Base-by-base conservation (phyloP, 1,284 basidiomycete genomes). In the Neolentinus lepideus region DNA sequence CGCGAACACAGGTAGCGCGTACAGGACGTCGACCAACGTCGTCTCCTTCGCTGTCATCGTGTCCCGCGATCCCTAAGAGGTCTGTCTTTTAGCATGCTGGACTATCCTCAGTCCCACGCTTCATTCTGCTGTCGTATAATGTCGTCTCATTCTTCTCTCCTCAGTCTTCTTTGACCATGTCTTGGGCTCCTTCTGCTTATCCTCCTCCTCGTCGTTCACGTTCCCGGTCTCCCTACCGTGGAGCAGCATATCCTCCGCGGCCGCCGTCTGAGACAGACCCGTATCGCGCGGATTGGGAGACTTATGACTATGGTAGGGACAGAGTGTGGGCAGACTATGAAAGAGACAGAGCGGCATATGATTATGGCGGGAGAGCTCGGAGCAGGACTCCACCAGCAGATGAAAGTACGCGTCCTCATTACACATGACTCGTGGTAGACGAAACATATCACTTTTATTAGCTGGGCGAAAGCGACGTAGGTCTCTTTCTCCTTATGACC, bases 61-160 rank as follows among this genome's bases (percentile, higher is more conserved):
- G 76, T 79, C 78, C 63, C 79, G 81, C 78, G 79, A 81, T 79
- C 75, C 67, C 74, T 48, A 80, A 80, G 86, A 90, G 88, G 88
- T 90, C 88, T 88, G 88, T 90, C 79, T 83, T 85, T 84, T 80
- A 81, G 83, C 81, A 90, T 90, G 88, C 84, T 83, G 84, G 83
- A 79, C 84, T 81, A 77, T 73, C 75, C 75, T 75, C 77, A 72
- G 70, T 71, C 65, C 67, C 71, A 69, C 62, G 76, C 81, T 80
- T 78, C 86, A 77, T 84, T 85, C 72, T 75, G 75, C 75, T 75
- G 67, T 82, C 79, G 78, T 80, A 71, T 75, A 74, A 73, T 74
- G 71, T 75, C 69, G 80, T 79, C 75, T 79, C 76, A 82, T 78
- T 70, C 81, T 76, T 81, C 74, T 76, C 75, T 72, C 74, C 75